Conservation (phyloP, 2,329 filamentous ascomycete genomes). For the Epichloe amarillans region DNA sequence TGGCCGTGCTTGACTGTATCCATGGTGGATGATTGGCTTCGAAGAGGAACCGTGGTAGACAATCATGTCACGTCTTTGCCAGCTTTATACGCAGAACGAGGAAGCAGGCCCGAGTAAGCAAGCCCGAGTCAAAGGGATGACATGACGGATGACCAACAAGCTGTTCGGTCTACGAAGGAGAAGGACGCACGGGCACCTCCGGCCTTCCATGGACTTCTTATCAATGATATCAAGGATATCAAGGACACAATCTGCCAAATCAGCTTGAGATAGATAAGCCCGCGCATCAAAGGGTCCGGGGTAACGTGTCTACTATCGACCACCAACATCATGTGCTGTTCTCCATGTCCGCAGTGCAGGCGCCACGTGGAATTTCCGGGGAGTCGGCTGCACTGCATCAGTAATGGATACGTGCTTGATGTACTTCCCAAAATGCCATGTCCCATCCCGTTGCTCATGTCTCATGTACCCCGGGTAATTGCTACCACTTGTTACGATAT, state of each 20-base stretch:
- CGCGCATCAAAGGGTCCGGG: too few relatives aligned
- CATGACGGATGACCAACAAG: background rate
- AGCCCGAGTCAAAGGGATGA: background rate
- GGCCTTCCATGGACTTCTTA: background rate
- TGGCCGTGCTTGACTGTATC: background rate
- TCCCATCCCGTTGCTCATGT: background rate
- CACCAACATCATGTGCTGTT: too few relatives aligned
- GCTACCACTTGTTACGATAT: too few relatives aligned
- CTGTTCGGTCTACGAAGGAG: too few relatives aligned
- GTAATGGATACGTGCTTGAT: too few relatives aligned
- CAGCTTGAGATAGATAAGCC: too few relatives aligned
- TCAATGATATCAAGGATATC: background rate
- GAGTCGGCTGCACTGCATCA: too few relatives aligned
- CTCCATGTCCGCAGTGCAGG: too few relatives aligned
- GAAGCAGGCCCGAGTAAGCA: too few relatives aligned
- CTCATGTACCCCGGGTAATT: background rate
- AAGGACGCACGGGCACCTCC: background rate
- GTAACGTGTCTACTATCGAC: too few relatives aligned
- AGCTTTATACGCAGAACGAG: background rate
- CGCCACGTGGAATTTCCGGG: too few relatives aligned
- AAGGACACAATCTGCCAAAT: background rate
- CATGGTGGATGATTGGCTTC: conserved; percentile 4
- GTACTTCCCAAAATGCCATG: background rate
- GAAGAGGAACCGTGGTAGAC: conserved; percentile 1
- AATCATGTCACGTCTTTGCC: background rate